Conservation (phyloP, 106 monocot species). For the Triglochin maritima region DNA sequence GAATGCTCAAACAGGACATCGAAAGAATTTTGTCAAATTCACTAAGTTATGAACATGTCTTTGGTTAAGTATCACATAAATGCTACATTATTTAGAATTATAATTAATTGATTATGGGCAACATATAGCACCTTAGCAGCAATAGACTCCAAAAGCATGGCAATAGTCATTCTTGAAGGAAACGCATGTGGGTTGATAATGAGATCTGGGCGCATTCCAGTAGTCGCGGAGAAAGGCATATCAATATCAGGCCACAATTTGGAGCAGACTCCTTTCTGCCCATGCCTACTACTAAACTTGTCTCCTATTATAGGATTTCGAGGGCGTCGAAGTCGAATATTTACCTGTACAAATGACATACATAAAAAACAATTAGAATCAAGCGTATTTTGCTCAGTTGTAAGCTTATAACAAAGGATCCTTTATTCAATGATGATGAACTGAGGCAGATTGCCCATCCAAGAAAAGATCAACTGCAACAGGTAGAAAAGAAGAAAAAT, state of each 20-base stretch:
- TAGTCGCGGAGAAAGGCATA: slow-evolving; percentile 93
- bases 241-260: slow-evolving; percentile 97
- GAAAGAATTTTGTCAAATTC: no score
- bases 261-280: slow-evolving; percentile 98
- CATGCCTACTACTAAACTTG: slow-evolving; percentile 98
- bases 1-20: no score
- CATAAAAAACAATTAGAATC: background rate
- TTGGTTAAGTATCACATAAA: no score
- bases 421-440: no score
- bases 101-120: no score
- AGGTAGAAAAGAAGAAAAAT: background rate
- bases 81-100: no score
- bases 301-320: slow-evolving; percentile 92
- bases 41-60: no score
- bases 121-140: slow-evolving; percentile 66
- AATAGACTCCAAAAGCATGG: slow-evolving; percentile 97
- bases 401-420: background rate
- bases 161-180: slow-evolving; percentile 98
- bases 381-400: background rate
- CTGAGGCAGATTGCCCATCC: background rate
- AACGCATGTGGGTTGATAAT: slow-evolving; percentile 99
- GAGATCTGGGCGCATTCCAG: slow-evolving; percentile 95
- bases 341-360: slow-evolving; percentile 33
- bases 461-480: background rate
- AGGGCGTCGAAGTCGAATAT: slow-evolving; percentile 60